Evolutionary conservation across 2,329 filamentous ascomycete species (phyloP).

Genomic region (Blumeria graminis): DNA sequence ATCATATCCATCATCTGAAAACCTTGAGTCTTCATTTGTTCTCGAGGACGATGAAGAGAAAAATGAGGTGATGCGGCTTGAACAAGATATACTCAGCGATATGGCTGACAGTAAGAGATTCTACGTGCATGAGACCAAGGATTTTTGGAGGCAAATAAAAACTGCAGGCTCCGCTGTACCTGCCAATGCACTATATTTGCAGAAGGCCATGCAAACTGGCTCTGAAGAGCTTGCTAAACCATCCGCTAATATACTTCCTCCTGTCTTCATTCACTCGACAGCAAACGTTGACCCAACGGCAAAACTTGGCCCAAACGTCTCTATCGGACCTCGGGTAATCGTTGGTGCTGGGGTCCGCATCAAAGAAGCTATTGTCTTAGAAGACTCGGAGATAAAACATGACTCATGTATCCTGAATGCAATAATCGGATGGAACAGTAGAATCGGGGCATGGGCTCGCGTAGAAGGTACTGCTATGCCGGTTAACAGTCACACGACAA

Average conservation of each 20-base stretch:
- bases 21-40: slow-evolving; percentile 49
- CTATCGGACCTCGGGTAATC: slow-evolving; percentile 67
- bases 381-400: slow-evolving; percentile 88
- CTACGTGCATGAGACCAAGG: slow-evolving; percentile 94
- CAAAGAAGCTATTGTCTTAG: slow-evolving; percentile 89
- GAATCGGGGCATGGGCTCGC: slow-evolving; percentile 90
- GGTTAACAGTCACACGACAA: slow-evolving; percentile 70
- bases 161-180: slow-evolving; percentile 91
- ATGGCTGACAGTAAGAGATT: slow-evolving; percentile 94
- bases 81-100: slow-evolving; percentile 91
- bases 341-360: slow-evolving; percentile 74
- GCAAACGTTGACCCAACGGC: slow-evolving; percentile 81
- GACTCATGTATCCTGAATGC: slow-evolving; percentile 88
- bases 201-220: slow-evolving; percentile 69
- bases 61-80: slow-evolving; percentile 74
- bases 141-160: slow-evolving; percentile 99
- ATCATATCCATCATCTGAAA: slow-evolving; percentile 90
- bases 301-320: slow-evolving; percentile 92
- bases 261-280: slow-evolving; percentile 85
- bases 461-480: slow-evolving; percentile 88
- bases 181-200: slow-evolving; percentile 86
- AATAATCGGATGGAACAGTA: slow-evolving; percentile 92
- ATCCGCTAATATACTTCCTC: slow-evolving; percentile 68
- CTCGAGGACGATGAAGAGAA: slow-evolving; percentile 50
- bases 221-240: slow-evolving; percentile 63